A percentile compares a stretch with the other conserved stretches of the same genome.
These are phyloP conservation scores for Monilinia aucupariae DNA, from an alignment of 2,329 filamentous ascomycete species.

Conservation along the genomic window DNA sequence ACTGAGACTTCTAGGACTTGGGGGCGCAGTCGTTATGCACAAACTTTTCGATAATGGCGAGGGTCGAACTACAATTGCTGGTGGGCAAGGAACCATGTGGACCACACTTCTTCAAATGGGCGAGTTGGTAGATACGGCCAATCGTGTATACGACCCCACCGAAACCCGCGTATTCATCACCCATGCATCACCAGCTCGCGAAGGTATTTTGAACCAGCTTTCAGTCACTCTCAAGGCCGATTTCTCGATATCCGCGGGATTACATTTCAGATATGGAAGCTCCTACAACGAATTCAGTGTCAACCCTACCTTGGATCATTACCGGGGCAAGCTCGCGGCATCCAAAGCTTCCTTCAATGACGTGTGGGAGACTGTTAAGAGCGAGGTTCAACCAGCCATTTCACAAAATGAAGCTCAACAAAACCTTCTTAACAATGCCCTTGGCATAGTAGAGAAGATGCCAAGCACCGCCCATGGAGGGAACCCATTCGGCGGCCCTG, in stretches of 20 bases:
- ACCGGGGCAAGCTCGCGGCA: slow-evolving; percentile 94
- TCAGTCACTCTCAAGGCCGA: slow-evolving; percentile 96
- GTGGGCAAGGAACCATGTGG: slow-evolving; percentile 99
- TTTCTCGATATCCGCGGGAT: slow-evolving; percentile 93
- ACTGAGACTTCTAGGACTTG: slow-evolving; percentile 85
- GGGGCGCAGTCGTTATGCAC: slow-evolving; percentile 98
- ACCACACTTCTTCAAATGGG: slow-evolving; percentile 97
- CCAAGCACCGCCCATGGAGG: slow-evolving; percentile 89
- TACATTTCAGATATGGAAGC: slow-evolving; percentile 97
- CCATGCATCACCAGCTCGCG: slow-evolving; percentile 90
- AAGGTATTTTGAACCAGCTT: slow-evolving; percentile 94
- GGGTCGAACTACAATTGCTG: slow-evolving; percentile 94
- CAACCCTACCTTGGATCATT: slow-evolving; percentile 95
- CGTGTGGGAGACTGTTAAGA: slow-evolving; percentile 98
- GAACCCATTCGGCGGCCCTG: slow-evolving; percentile 89
- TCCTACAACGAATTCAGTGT: slow-evolving; percentile 99
- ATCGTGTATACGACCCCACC: slow-evolving; percentile 95
- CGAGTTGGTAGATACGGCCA: slow-evolving; percentile 93
- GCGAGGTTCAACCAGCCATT: slow-evolving; percentile 91
- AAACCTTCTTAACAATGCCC: slow-evolving; percentile 81
- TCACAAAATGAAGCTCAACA: slow-evolving; percentile 91
- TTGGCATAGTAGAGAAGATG: slow-evolving; percentile 98
- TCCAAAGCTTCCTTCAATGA: slow-evolving; percentile 99
- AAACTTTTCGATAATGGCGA: slow-evolving; percentile 99
- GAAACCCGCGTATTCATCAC: slow-evolving; percentile 96